phyloP scores from a whole-genome alignment of 306 rosid species.

The Arachis hypogaea region DNA sequence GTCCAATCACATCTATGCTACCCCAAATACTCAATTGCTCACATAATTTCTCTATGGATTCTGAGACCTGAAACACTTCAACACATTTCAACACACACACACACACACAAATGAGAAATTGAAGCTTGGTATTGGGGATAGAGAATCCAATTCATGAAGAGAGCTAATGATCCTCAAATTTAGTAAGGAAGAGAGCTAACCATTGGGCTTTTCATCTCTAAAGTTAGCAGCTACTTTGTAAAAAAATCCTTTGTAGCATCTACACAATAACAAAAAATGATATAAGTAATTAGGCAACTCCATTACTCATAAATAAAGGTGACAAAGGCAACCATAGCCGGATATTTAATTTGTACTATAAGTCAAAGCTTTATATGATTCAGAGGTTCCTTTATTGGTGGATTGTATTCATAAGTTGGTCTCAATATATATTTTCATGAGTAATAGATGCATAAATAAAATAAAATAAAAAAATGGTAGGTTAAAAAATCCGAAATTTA shows the following conservation, averaged over 20 bases:
- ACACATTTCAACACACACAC: neutral
- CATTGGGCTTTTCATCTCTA: conserved; percentile 54
- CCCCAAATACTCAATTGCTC: conserved; percentile 34
- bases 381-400: conserved; percentile 11
- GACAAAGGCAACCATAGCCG: conserved; percentile 28
- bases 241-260: conserved; percentile 88
- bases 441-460: conserved; percentile 1
- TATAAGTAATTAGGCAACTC: conserved; percentile 5
- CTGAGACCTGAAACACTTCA: conserved; percentile 40
- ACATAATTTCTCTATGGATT: conserved; percentile 38
- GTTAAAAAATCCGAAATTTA: conserved; percentile 5
- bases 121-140: neutral
- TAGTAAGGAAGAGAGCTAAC: conserved; percentile 45
- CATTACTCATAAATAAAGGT: conserved; percentile 1
- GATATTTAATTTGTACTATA: conserved; percentile 18
- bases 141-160: too few relatives aligned
- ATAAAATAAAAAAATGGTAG: neutral
- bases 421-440: neutral
- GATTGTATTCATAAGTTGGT: neutral
- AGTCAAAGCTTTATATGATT: neutral
- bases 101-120: neutral
- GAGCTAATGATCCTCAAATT: conserved; percentile 9
- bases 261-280: conserved; percentile 42
- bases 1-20: conserved; percentile 36
- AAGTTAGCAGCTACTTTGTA: conserved; percentile 52